Evolutionary conservation across 2,329 filamentous ascomycete species (phyloP).

Genomic region (Aaosphaeria arxii): DNA sequence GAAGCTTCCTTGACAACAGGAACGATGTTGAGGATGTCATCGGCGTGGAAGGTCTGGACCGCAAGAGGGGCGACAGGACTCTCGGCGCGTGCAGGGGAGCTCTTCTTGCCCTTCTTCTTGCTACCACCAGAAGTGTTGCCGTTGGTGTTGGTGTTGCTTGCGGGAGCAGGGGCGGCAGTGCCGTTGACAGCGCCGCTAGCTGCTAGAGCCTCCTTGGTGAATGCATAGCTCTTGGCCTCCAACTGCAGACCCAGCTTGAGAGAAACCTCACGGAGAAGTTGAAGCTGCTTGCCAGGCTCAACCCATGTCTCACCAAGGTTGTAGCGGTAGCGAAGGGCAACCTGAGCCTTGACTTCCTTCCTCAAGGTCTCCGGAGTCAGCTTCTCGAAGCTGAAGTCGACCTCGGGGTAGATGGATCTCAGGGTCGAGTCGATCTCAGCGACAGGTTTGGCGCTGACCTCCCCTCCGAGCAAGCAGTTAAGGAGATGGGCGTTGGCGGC

Average conservation of each 20-base stretch:
- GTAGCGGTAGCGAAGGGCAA: constrained; percentile 73
- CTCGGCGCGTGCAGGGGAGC: constrained; percentile 46
- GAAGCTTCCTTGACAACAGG: constrained; percentile 92
- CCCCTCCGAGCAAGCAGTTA: constrained; percentile 84
- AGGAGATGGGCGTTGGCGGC: constrained; percentile 81
- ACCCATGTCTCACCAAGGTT: constrained; percentile 68
- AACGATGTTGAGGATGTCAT: constrained; percentile 90
- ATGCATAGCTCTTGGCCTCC: constrained; percentile 72
- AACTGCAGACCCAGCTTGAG: constrained; percentile 90
- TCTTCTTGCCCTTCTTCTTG: constrained; percentile 59
- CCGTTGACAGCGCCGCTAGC: constrained; percentile 15
- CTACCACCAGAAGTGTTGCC: constrained; percentile 24
- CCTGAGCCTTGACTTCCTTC: constrained; percentile 68
- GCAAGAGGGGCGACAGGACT: constrained; percentile 44
- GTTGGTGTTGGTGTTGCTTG: constrained; percentile 36
- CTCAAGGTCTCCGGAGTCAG: constrained; percentile 72
- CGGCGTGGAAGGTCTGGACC: constrained; percentile 68
- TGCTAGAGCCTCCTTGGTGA: constrained; percentile 45
- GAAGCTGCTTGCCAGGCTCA: constrained; percentile 66
- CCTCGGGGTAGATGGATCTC: constrained; percentile 74
- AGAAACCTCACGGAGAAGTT: constrained; percentile 84
- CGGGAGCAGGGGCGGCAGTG: constrained; percentile 14
- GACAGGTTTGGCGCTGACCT: constrained; percentile 72
- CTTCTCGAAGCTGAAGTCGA: constrained; percentile 76
- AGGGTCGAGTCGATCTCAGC: constrained; percentile 75